Evolutionary conservation across 2,329 filamentous ascomycete genomes (phyloP), one percentile per base, ranked within the genome.

Genomic region (Exophiala oligosperma): DNA sequence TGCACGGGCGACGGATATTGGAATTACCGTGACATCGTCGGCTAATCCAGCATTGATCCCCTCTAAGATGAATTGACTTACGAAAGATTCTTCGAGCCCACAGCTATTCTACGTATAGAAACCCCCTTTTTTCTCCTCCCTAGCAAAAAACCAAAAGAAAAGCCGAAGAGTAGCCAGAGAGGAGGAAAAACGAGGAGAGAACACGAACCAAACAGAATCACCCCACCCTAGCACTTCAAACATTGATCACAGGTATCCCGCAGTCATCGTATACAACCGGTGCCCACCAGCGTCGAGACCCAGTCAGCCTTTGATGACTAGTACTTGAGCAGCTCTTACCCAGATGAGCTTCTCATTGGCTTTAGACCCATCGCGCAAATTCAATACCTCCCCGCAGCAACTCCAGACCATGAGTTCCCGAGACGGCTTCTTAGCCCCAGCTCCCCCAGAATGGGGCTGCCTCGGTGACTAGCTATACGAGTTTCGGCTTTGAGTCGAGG

Each of bases 401-500:
- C 47, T 28, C 47, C 47, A 49, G 47, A 49, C 47, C 47, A 49
- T 49, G 21, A 49, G 47, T 49, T 49, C 12, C 47, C 47, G 9
- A 49, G 21, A 24, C 47, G 47, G 47, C 47, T 49, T 49, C 47
- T 49, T 49, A 49, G 47, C 47, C 47, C 47, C 47, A 49, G 21
- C 47, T 49, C 47, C 47, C 47, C 47, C 47, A 29, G 47, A 49
- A 49, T 49, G 21, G 47, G 26, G 47, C 47, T 49, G 47, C 47
- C 47, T 29, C 47, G 47, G 47, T 49, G 47, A 49, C 47, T 49
- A 49, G 47, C 21, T 49, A 49, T 49, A 49, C 26, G 21, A 49
- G 47, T 49, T 49, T 49, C 47, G 47, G 47, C 23, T 49, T 49
- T 49, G 47, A 49, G 47, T 49, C 47, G 47, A 49, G 47, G 6